Conservation (phyloP, 306 rosid genomes). For the Inga leiocalycina region DNA sequence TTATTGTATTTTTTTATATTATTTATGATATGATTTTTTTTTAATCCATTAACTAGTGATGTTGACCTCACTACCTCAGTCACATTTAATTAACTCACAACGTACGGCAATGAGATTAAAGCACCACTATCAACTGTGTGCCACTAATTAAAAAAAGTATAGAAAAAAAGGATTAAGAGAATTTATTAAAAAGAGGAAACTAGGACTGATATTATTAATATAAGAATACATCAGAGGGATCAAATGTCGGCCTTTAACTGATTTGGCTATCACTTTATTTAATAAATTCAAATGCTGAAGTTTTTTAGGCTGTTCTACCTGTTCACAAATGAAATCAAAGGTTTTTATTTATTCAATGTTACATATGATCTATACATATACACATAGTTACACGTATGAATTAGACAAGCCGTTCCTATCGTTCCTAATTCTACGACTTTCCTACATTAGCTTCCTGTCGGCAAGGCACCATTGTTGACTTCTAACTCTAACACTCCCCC, state of each 20-base stretch:
- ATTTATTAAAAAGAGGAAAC: background rate
- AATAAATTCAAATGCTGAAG: background rate
- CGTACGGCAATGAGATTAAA: background rate
- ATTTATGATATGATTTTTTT: background rate
- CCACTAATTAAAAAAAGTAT: background rate
- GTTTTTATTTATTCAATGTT: too few relatives aligned
- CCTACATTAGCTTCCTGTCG: too few relatives aligned
- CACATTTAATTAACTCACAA: background rate
- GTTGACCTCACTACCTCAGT: background rate
- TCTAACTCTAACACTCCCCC: too few relatives aligned
- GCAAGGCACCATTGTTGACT: too few relatives aligned
- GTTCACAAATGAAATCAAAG: too few relatives aligned
- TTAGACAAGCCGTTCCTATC: too few relatives aligned
- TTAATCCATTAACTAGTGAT: too few relatives aligned
- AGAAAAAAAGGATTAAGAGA: too few relatives aligned
- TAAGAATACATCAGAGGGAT: background rate
- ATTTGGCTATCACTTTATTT: background rate
- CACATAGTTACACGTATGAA: too few relatives aligned
- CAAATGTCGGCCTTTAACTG: background rate
- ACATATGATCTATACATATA: too few relatives aligned
- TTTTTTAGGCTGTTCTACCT: background rate
- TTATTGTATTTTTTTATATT: background rate
- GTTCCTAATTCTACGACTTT: too few relatives aligned
- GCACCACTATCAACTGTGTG: background rate
- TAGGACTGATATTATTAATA: background rate